Evolutionary conservation across 192 early-diverging fungal genomes (phyloP), one percentile per base, ranked within the genome.

Genomic region (Backusella australiensis): DNA sequence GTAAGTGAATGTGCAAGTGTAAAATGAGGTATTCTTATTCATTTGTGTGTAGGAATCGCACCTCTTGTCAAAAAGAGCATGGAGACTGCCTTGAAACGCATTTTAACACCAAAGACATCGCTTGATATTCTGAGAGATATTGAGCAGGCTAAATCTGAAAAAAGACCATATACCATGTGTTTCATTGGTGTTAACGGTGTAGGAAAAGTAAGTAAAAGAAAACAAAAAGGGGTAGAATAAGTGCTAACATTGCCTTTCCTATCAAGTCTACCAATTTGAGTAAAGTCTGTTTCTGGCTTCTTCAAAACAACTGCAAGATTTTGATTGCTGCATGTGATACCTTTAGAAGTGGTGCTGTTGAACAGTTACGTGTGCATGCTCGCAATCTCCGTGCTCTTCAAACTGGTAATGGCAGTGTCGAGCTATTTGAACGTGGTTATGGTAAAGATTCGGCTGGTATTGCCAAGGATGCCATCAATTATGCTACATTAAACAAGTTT

Each of bases 111-210:
- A 0, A 87, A 89, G 35, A 93, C 96, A 15, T 96, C 95, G 0
- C 92, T 94, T 12, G 96, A 98, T 81, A 86, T 98, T 14, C 87
- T 98, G 49, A 94, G 94, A 32, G 96, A 97, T 83, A 95, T 98
- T 71, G 85, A 88, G 41, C 87, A 91, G 74, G 90, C 91, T 6
- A 87, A 87, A 71, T 77, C 83, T 34, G 81, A 92, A 76, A 78
- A 85, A 12, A 87, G 93, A 69, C 96, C 97, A 1, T 98, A 97
- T 80, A 92, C 90, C 0, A 94, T 97, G 74, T 91, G 91, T 7
- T 97, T 98, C 84, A 93, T 96, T 56, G 97, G 97, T 32, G 97
- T 98, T 35, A 98, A 98, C 80, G 97, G 97, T 46, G 96, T 98
- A 11, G 94, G 85, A 46, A 78, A 79, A 52, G 78, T 82, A 77